Evolutionary conservation across 106 monocot species (phyloP).

Genomic region (Dendrobium huoshanense): DNA sequence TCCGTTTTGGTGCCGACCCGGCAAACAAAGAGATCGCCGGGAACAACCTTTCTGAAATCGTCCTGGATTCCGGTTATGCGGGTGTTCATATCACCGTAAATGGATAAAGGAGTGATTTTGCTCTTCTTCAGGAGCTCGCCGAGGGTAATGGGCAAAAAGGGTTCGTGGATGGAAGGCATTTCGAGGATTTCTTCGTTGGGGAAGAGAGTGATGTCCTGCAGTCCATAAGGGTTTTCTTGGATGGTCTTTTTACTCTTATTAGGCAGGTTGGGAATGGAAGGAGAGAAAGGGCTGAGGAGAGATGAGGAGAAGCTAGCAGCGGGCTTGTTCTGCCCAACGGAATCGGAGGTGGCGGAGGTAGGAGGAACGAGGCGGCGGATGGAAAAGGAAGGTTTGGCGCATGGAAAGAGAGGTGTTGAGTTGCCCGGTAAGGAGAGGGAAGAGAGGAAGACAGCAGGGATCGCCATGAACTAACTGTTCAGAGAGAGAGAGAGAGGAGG

Average conservation of each 20-base stretch:
- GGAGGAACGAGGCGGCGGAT: not conserved
- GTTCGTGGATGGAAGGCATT: slow-evolving; percentile 5
- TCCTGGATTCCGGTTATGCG: slow-evolving; percentile 43
- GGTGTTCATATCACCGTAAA: slow-evolving; percentile 47
- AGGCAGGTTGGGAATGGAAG: slow-evolving; percentile 21
- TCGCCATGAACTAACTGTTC: slow-evolving; percentile 3
- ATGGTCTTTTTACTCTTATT: slow-evolving; percentile 30
- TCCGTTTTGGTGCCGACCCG: slow-evolving; percentile 29
- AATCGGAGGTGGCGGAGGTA: not conserved
- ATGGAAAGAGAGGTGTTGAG: not conserved
- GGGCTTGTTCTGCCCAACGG: not conserved
- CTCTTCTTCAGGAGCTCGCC: slow-evolving; percentile 42
- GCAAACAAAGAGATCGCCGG: slow-evolving; percentile 55
- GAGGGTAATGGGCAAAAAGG: slow-evolving; percentile 40
- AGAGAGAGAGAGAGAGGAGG: not conserved
- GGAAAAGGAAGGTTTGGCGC: not conserved
- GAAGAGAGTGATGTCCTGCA: slow-evolving; percentile 5
- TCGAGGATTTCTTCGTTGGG: not conserved
- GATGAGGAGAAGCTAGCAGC: slow-evolving; percentile 10
- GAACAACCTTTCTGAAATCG: slow-evolving; percentile 39
- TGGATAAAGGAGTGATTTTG: slow-evolving; percentile 32
- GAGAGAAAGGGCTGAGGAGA: slow-evolving; percentile 18
- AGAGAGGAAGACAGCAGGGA: slow-evolving; percentile 4
- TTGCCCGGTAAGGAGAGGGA: not conserved
- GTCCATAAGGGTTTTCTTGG: slow-evolving; percentile 10